Evolutionary conservation across 208 protist genomes (phyloP).

Genomic region (Leishmania lainsoni): DNA sequence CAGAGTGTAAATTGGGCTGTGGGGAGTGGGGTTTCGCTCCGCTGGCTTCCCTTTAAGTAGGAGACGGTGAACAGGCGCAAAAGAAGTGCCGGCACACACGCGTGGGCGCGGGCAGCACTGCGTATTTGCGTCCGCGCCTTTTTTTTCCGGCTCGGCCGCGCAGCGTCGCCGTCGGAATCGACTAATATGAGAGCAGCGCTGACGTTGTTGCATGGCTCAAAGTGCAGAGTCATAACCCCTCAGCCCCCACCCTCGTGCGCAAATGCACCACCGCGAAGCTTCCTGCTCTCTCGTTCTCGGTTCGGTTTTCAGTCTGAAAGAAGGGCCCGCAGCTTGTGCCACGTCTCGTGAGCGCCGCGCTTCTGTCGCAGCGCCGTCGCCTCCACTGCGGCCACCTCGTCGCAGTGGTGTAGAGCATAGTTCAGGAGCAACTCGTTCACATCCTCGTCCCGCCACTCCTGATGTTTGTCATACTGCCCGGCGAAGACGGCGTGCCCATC

Average conservation of each 20-base stretch:
- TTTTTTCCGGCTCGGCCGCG: background rate
- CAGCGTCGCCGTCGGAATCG: background rate
- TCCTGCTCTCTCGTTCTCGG: background rate
- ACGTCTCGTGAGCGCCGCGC: conserved; percentile 46
- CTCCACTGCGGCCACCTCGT: conserved; percentile 79
- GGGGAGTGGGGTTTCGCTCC: background rate
- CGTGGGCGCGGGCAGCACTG: background rate
- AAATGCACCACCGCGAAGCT: background rate
- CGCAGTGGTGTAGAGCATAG: conserved; percentile 50
- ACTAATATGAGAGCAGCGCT: background rate
- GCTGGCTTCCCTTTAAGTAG: background rate
- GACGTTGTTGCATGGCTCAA: background rate
- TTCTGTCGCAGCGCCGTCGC: conserved; percentile 34
- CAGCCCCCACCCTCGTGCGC: background rate
- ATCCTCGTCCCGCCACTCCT: conserved; percentile 56
- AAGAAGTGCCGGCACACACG: background rate
- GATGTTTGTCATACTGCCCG: conserved; percentile 36
- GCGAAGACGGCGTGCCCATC: conserved; percentile 63
- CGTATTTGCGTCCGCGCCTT: background rate
- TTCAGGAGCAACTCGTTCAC: conserved; percentile 46
- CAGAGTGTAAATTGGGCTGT: background rate
- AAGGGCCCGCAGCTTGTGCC: conserved; percentile 31
- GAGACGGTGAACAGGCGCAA: background rate
- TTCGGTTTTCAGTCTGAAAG: conserved; percentile 17
- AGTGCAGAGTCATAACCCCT: background rate